phyloP scores from a whole-genome alignment of 139 green algal genomes.

The Tetraselmis striata region DNA sequence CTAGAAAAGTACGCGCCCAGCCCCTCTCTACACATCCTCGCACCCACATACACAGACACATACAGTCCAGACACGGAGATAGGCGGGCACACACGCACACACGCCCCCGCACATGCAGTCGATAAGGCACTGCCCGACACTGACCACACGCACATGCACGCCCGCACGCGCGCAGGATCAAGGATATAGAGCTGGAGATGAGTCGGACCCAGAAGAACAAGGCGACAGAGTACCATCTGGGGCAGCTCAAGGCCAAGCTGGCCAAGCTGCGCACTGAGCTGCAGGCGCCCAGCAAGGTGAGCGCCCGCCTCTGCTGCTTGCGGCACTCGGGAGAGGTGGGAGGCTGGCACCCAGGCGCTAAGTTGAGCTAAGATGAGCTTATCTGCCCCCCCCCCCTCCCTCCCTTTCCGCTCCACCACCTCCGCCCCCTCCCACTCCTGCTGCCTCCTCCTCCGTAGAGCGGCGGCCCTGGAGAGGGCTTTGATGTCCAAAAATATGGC shows the following conservation, averaged over 20 bases:
- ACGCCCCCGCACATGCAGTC: not conserved
- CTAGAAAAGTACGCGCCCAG: slow-evolving; percentile 61
- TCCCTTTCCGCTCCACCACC: not conserved
- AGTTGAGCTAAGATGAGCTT: no score
- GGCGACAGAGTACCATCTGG: slow-evolving; percentile 90
- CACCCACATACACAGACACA: not conserved
- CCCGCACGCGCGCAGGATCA: slow-evolving; percentile 76
- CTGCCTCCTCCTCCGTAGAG: slow-evolving; percentile 17
- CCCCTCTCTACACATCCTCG: not conserved
- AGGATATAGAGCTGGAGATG: slow-evolving; percentile 98
- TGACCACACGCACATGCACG: not conserved
- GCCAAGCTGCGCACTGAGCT: slow-evolving; percentile 95
- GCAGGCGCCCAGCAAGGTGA: slow-evolving; percentile 75
- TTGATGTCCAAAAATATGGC: slow-evolving; percentile 96
- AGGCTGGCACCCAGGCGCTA: no score
- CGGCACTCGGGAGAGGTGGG: no score
- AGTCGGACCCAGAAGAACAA: slow-evolving; percentile 97
- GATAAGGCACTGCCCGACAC: not conserved
- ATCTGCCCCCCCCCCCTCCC: not conserved
- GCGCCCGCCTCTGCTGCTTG: not conserved
- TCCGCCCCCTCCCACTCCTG: no score
- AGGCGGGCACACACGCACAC: not conserved
- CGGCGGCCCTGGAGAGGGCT: slow-evolving; percentile 74
- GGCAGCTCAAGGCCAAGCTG: slow-evolving; percentile 93
- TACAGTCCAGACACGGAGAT: not conserved